These are phyloP conservation scores for Tolypocladium cylindrosporum DNA, from an alignment of 2,329 filamentous ascomycete genomes.

Conservation along the genomic window DNA sequence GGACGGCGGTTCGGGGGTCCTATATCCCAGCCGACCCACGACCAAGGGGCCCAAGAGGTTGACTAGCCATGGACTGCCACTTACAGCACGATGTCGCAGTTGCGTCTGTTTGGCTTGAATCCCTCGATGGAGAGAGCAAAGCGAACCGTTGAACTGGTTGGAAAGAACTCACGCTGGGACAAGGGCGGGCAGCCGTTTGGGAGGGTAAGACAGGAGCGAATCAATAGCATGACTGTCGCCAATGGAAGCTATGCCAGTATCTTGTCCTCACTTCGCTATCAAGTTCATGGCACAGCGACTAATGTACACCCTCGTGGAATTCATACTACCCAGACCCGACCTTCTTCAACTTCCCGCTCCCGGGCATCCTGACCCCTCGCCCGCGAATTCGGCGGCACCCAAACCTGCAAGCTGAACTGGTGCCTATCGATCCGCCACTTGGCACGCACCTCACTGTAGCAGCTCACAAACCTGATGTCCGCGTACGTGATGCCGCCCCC, in stretches of 20 bases:
- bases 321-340: background rate
- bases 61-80: background rate
- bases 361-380: background rate
- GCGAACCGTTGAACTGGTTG: slow-evolving; percentile 3
- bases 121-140: background rate
- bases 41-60: background rate
- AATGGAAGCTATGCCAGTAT: slow-evolving; percentile 1
- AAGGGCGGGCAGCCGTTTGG: slow-evolving; percentile 5
- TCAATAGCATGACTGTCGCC: slow-evolving; percentile 6
- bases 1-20: background rate
- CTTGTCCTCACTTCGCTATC: too few species aligned
- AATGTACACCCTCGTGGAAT: background rate
- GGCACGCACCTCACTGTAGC: background rate
- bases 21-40: background rate
- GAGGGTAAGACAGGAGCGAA: slow-evolving; percentile 8
- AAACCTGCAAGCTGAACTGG: background rate
- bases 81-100: background rate
- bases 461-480: background rate
- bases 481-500: background rate
- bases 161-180: too few species aligned
- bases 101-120: background rate
- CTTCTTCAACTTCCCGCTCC: background rate
- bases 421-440: background rate
- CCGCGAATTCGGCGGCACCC: background rate
- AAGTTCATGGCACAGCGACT: background rate